Conservation (phyloP, 2,329 filamentous ascomycete genomes). For the Phaeosphaeria sp. region DNA sequence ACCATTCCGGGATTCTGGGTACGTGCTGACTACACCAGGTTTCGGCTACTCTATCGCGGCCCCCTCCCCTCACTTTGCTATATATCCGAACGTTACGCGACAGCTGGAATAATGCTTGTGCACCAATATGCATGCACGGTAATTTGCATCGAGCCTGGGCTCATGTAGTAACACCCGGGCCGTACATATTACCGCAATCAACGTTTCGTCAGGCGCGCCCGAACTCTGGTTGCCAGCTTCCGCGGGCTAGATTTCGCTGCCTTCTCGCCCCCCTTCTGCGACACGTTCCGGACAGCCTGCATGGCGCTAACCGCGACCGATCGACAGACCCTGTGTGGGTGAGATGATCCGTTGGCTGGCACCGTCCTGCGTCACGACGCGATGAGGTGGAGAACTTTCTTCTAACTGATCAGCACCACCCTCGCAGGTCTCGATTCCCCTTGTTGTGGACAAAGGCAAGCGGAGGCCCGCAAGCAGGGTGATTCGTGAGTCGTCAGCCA, state of each 20-base stretch:
- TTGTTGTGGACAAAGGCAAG: not conserved
- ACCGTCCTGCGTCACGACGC: conserved; percentile 23
- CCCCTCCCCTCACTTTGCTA: conserved; percentile 11
- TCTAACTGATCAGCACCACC: conserved; percentile 16
- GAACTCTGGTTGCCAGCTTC: conserved; percentile 25
- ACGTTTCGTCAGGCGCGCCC: conserved; percentile 34
- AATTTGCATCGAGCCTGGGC: conserved; percentile 23
- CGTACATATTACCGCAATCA: conserved; percentile 31
- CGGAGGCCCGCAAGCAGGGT: not conserved
- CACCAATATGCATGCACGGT: conserved; percentile 27
- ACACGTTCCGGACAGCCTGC: conserved; percentile 30
- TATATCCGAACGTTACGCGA: conserved; percentile 32
- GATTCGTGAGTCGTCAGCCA: not conserved
- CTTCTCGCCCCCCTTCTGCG: conserved; percentile 10
- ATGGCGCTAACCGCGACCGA: conserved; percentile 36
- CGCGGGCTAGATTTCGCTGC: conserved; percentile 16
- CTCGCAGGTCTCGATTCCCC: not conserved
- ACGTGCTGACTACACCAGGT: conserved; percentile 12
- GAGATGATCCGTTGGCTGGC: conserved; percentile 24
- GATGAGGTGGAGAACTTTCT: conserved; percentile 9
- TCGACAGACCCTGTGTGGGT: conserved; percentile 29
- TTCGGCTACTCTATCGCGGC: conserved; percentile 9
- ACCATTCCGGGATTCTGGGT: conserved; percentile 7
- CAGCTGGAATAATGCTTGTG: conserved; percentile 26
- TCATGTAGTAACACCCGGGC: conserved; percentile 14